These are phyloP conservation scores for Kodamaea kakaduensis DNA, from an alignment of 805 yeast species.

Conservation along the genomic window DNA sequence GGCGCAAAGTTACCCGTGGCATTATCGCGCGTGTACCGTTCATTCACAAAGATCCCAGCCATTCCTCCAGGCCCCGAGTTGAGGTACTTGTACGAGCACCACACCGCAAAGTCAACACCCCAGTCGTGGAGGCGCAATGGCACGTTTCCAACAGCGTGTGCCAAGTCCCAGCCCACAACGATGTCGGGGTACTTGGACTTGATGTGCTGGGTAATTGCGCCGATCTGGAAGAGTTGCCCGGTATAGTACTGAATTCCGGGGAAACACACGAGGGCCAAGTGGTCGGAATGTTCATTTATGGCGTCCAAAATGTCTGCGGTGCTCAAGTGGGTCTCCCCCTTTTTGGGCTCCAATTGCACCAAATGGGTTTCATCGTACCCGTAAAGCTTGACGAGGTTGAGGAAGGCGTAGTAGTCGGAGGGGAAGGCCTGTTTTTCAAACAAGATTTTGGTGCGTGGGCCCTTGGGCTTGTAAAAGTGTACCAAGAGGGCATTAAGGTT, in stretches of 20 bases:
- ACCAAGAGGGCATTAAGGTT: slow-evolving; percentile 72
- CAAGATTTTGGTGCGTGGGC: slow-evolving; percentile 59
- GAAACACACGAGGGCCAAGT: slow-evolving; percentile 69
- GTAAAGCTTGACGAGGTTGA: slow-evolving; percentile 63
- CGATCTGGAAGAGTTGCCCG: slow-evolving; percentile 81
- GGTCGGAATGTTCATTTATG: slow-evolving; percentile 54
- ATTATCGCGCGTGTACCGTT: slow-evolving; percentile 35
- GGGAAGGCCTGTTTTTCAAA: slow-evolving; percentile 90
- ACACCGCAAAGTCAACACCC: slow-evolving; percentile 89
- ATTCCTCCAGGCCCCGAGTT: slow-evolving; percentile 94
- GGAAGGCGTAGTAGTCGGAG: slow-evolving; percentile 83
- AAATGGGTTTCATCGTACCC: slow-evolving; percentile 51
- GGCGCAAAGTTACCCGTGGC: slow-evolving; percentile 42
- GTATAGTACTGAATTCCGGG: slow-evolving; percentile 92
- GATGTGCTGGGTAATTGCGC: slow-evolving; percentile 61
- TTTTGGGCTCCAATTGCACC: slow-evolving; percentile 60
- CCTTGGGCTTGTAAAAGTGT: slow-evolving; percentile 69
- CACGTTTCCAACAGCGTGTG: slow-evolving; percentile 92
- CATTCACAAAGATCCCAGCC: slow-evolving; percentile 80
- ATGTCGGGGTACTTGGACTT: slow-evolving; percentile 42
- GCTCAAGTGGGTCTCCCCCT: slow-evolving; percentile 51
- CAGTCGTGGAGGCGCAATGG: slow-evolving; percentile 75
- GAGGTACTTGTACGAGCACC: slow-evolving; percentile 91
- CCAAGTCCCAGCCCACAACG: slow-evolving; percentile 89
- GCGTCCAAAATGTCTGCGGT: slow-evolving; percentile 59